Conservation (phyloP, 2,329 filamentous ascomycete species). For the Xylariaceae sp. region DNA sequence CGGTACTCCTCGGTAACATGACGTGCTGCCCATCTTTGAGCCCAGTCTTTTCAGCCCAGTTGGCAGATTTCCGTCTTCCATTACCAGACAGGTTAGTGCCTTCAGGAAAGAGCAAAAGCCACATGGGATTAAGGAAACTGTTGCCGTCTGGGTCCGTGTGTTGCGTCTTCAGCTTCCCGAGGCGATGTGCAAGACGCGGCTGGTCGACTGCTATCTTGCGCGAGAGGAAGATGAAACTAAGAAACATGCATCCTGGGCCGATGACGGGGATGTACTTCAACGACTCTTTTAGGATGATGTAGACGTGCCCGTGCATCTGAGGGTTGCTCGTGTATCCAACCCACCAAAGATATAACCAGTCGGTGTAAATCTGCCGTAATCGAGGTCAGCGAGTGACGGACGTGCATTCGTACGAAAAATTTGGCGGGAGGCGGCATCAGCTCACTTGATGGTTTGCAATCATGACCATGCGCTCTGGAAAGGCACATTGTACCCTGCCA, state of each 20-base stretch:
- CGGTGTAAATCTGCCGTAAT: slow-evolving; percentile 73
- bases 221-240: slow-evolving; percentile 91
- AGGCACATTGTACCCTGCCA: slow-evolving; percentile 77
- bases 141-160: slow-evolving; percentile 61
- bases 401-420: slow-evolving; percentile 8
- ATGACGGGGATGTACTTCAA: slow-evolving; percentile 81
- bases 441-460: slow-evolving; percentile 84
- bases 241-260: slow-evolving; percentile 83
- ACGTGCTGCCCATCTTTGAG: slow-evolving; percentile 76
- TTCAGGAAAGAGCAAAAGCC: slow-evolving; percentile 87
- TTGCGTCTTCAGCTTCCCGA: slow-evolving; percentile 70
- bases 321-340: slow-evolving; percentile 80
- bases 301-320: slow-evolving; percentile 82
- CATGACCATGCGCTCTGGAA: slow-evolving; percentile 81
- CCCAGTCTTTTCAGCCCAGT: slow-evolving; percentile 79
- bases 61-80: slow-evolving; percentile 72
- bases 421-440: background rate
- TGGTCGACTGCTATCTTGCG: slow-evolving; percentile 85
- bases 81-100: slow-evolving; percentile 81
- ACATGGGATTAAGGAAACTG: slow-evolving; percentile 78
- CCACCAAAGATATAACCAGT: slow-evolving; percentile 96
- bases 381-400: slow-evolving; percentile 29
- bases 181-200: slow-evolving; percentile 74
- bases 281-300: slow-evolving; percentile 90
- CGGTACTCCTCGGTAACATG: slow-evolving; percentile 80